phyloP scores from a whole-genome alignment of 805 yeast genomes.

The Schizosaccharomyces octosporus region DNA sequence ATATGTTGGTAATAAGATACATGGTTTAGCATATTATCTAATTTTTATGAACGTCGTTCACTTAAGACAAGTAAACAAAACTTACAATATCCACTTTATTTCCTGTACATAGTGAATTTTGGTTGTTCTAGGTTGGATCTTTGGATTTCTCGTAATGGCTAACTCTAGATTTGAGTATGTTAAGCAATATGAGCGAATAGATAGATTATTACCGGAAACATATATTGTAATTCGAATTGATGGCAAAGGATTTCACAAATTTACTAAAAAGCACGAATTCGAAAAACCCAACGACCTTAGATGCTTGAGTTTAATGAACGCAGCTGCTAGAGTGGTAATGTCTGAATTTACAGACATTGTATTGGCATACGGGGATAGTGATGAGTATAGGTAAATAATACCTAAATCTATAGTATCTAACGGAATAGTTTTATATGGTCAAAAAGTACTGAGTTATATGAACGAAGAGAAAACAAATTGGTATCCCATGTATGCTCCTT shows the following conservation, averaged over 20 bases:
- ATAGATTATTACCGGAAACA: conserved; percentile 48
- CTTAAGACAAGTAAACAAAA: not conserved
- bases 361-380: conserved; percentile 83
- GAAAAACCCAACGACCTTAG: conserved; percentile 65
- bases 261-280: conserved; percentile 49
- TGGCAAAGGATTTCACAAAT: conserved; percentile 74
- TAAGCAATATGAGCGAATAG: conserved; percentile 51
- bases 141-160: conserved; percentile 22
- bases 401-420: not conserved
- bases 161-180: conserved; percentile 77
- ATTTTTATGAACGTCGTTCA: not conserved
- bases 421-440: not conserved
- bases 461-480: conserved; percentile 27
- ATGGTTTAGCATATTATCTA: not conserved
- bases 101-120: not conserved
- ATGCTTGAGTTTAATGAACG: conserved; percentile 62
- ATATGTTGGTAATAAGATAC: no score
- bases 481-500: conserved; percentile 61
- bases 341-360: conserved; percentile 42
- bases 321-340: conserved; percentile 45
- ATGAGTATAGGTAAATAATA: conserved; percentile 31
- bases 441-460: not conserved
- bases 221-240: conserved; percentile 69
- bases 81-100: no score
- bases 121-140: not conserved